These are phyloP conservation scores for Rubia peregrina DNA, from an alignment of 305 asterid species.

Conservation along the genomic window DNA sequence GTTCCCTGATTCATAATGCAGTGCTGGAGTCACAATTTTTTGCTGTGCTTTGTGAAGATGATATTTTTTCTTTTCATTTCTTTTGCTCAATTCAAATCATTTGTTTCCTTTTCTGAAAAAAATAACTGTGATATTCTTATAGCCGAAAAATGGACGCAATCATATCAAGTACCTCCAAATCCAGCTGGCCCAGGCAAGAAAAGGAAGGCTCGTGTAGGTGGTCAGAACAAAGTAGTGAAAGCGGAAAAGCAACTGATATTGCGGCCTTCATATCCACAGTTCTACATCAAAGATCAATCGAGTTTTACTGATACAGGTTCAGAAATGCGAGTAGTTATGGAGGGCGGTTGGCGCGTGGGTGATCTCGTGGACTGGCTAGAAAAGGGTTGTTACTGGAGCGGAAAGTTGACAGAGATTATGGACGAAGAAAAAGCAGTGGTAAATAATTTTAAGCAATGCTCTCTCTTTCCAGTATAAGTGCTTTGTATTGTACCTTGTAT, in stretches of 20 bases:
- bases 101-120: too few species aligned
- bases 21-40: too few species aligned
- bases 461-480: slow-evolving; percentile 3
- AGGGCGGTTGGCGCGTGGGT: slow-evolving; percentile 56
- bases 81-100: not conserved
- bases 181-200: slow-evolving; percentile 9
- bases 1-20: not conserved
- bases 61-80: not conserved
- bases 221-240: slow-evolving; percentile 14
- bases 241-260: slow-evolving; percentile 37
- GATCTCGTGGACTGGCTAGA: slow-evolving; percentile 66
- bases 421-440: slow-evolving; percentile 54
- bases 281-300: slow-evolving; percentile 22
- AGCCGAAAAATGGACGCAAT: slow-evolving; percentile 39
- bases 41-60: too few species aligned
- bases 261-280: slow-evolving; percentile 61
- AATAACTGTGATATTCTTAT: slow-evolving; percentile 7
- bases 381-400: slow-evolving; percentile 60
- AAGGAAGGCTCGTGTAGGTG: not conserved
- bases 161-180: slow-evolving; percentile 33
- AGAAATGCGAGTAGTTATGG: slow-evolving; percentile 39
- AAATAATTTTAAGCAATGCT: slow-evolving; percentile 18
- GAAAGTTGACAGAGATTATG: slow-evolving; percentile 39
- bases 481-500: not conserved
- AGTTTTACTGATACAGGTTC: slow-evolving; percentile 30